Evolutionary conservation across 805 yeast species (phyloP).

Genomic region (Debaryomyces hansenii): DNA sequence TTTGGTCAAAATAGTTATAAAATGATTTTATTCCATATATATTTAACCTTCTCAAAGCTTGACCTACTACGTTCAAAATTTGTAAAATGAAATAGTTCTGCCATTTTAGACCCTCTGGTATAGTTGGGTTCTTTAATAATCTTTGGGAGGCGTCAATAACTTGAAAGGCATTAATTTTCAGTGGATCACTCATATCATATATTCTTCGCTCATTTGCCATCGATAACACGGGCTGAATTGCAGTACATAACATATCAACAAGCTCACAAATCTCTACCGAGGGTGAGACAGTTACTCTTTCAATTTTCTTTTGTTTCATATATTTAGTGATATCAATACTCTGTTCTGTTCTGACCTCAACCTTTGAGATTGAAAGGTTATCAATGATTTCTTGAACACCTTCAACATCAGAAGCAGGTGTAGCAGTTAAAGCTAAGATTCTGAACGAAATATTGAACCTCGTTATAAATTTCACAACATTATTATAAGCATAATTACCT

Average conservation of each 20-base stretch:
- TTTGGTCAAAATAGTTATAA: conserved; percentile 61
- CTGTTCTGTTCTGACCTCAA: conserved; percentile 84
- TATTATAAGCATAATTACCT: conserved; percentile 86
- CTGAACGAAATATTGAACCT: conserved; percentile 63
- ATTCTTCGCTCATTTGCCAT: conserved; percentile 64
- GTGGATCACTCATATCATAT: conserved; percentile 65
- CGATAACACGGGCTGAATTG: conserved; percentile 64
- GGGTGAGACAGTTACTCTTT: conserved; percentile 54
- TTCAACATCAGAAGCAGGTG: conserved; percentile 87
- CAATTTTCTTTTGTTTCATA: conserved; percentile 66
- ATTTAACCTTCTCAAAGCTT: conserved; percentile 63
- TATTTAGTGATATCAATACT: conserved; percentile 79
- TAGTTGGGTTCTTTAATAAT: conserved; percentile 49
- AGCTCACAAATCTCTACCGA: conserved; percentile 57
- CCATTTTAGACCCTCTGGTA: conserved; percentile 77
- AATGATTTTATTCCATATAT: conserved; percentile 84
- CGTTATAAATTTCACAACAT: conserved; percentile 65
- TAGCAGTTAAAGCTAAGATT: conserved; percentile 87
- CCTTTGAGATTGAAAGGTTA: conserved; percentile 68
- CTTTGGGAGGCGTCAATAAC: conserved; percentile 70
- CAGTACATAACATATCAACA: conserved; percentile 55
- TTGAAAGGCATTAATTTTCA: conserved; percentile 64
- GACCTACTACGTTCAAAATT: conserved; percentile 70
- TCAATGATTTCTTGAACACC: conserved; percentile 84
- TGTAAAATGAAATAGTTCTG: conserved; percentile 61